phyloP scores from a whole-genome alignment of 169 alveolate species.

The Fabrea salina region DNA sequence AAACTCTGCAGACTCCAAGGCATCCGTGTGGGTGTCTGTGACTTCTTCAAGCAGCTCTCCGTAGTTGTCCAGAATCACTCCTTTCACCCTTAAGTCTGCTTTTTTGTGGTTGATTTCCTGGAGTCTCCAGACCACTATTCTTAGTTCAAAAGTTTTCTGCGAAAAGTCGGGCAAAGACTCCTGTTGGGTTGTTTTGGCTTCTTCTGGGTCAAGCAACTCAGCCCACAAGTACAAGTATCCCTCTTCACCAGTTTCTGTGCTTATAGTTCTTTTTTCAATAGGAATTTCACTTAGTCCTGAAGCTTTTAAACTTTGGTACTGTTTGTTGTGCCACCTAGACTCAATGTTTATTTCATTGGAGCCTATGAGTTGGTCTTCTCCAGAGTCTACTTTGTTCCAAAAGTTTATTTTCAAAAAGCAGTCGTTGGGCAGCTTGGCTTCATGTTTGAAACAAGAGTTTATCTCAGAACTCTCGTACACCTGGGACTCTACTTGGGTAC shows the following conservation, averaged over 20 bases:
- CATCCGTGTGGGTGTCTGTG: neutral
- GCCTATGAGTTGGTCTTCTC: neutral
- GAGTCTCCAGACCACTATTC: neutral
- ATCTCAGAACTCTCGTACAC: neutral
- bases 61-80: neutral
- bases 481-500: neutral
- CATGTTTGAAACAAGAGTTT: neutral
- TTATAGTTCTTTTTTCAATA: neutral
- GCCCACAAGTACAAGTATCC: neutral
- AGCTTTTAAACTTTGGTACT: neutral
- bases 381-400: neutral
- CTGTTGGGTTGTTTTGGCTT: neutral
- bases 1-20: neutral
- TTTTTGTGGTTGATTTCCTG: neutral
- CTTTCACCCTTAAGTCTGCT: neutral
- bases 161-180: neutral
- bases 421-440: neutral
- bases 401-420: neutral
- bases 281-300: neutral
- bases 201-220: neutral
- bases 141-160: neutral
- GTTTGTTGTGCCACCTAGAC: neutral
- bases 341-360: neutral
- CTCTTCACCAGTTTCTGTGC: neutral
- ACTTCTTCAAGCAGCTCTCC: neutral